phyloP scores from a whole-genome alignment of 2,329 filamentous ascomycete genomes.

The Aspergillus fijiensis region DNA sequence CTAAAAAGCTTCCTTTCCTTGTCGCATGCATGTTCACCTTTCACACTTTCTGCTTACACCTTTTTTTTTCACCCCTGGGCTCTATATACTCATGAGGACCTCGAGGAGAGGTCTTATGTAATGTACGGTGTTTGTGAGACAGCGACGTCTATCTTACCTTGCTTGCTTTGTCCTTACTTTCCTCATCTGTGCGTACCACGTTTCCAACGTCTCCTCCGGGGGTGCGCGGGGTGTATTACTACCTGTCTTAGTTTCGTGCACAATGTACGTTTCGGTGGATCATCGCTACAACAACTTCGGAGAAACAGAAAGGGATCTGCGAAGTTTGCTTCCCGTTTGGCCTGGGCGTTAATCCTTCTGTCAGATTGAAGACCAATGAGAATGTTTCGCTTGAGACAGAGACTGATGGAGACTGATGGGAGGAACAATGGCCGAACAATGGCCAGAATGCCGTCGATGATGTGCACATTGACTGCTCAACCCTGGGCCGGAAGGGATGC shows the following conservation, averaged over 20 bases:
- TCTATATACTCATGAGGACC: constrained; percentile 3
- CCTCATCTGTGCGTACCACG: neutral
- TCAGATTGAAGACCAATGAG: neutral
- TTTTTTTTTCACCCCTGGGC: neutral
- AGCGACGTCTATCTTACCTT: neutral
- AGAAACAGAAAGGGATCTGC: neutral
- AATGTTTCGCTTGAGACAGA: neutral
- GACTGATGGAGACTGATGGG: neutral
- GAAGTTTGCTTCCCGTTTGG: neutral
- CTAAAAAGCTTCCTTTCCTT: constrained; percentile 14
- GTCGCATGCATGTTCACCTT: constrained; percentile 1
- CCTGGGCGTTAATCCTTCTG: constrained; percentile 5
- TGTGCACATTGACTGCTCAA: neutral
- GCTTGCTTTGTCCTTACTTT: neutral
- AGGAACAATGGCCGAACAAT: neutral
- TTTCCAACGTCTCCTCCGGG: neutral
- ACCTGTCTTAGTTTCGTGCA: neutral
- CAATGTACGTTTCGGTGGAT: neutral
- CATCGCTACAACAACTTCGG: neutral
- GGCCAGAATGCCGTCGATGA: neutral
- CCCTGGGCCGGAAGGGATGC: neutral
- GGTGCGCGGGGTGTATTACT: neutral
- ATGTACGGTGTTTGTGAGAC: neutral
- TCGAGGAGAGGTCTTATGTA: neutral
- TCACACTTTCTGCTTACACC: constrained; percentile 1